Base-by-base conservation (phyloP, 148 eudicot genomes). In the Camellia sinensis region DNA sequence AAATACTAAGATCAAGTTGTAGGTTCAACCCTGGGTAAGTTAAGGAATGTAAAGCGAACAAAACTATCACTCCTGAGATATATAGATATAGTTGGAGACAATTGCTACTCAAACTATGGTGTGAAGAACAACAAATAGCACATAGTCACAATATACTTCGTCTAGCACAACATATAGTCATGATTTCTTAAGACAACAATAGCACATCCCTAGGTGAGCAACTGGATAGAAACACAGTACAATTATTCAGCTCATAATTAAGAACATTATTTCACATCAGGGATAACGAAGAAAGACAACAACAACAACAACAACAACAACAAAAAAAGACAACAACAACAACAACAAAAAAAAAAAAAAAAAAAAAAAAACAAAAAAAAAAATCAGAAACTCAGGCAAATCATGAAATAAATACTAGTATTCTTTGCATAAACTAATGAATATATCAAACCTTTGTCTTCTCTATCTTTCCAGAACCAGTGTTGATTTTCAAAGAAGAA, bases 381-480 rank as follows among this genome's bases (percentile, higher is more conserved):
- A 1, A 69, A 7, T 63, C 11, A 5, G 43, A 48, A 71, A 37
- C 14, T 59, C 40, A 63, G 56, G n/a, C 1, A 50, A 46, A 73
- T 73, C 64, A 37, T 37, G 45, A 43, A 79, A 67, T 18, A 15
- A 64, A 41, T 6, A 65, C 78, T 44, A 12, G 57, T 63, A 71
- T 41, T 76, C 50, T 50, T 83, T 14, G 61, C 53, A 44, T 8
- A 66, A 77, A 72, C 22, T 71, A 71, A 54, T 15, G 52, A 22
- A 75, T 50, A 80, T 73, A 72, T 71, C 83, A 76, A 80, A 94
- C 99, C 99, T 94, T 97, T 19, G 86, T 86, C 78, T 83, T 88
- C 67, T 29, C 37, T 29, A 71, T 82, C 78, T 87, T 89, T 66
- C 81, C 85, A 74, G 84, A 60, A 70, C 85, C 89, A 52, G 79